These are phyloP conservation scores for Coccomyxa sp. DNA, from an alignment of 139 green algal species.

Conservation along the genomic window DNA sequence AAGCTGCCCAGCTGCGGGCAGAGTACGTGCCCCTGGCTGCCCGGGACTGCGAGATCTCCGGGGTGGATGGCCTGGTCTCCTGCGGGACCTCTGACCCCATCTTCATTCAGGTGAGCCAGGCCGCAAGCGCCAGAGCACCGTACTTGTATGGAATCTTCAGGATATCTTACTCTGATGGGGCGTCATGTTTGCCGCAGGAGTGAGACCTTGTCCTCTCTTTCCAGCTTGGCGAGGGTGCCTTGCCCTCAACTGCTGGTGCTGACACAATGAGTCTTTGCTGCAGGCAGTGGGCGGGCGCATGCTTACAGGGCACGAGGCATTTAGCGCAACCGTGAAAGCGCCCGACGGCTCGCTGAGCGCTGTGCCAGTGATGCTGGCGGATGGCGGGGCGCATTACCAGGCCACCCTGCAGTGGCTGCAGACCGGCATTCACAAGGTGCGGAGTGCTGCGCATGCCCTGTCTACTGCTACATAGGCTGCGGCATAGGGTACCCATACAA, in stretches of 20 bases:
- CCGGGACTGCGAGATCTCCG: neutral
- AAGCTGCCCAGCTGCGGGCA: neutral
- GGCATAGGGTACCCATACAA: no score
- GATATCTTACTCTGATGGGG: no score
- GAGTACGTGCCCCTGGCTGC: slow-evolving; percentile 3
- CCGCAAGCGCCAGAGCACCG: no score
- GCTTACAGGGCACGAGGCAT: slow-evolving; percentile 2
- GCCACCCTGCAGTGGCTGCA: slow-evolving; percentile 7
- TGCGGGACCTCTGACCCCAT: slow-evolving; percentile 7
- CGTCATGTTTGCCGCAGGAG: no score
- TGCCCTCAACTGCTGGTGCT: no score
- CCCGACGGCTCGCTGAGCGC: neutral
- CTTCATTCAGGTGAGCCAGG: slow-evolving; percentile 12
- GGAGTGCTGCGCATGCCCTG: neutral
- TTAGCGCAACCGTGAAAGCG: neutral
- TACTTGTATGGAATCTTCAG: no score
- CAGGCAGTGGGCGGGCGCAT: neutral
- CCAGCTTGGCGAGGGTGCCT: no score
- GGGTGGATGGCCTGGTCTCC: neutral
- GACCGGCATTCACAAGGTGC: slow-evolving; percentile 6
- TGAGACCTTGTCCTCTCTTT: no score
- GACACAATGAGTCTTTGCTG: no score
- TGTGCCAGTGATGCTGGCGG: slow-evolving; percentile 10
- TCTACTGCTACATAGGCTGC: neutral
- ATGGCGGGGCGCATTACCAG: slow-evolving; percentile 2